Conservation (phyloP, 1,284 basidiomycete species). For the Ustilago loliicola region DNA sequence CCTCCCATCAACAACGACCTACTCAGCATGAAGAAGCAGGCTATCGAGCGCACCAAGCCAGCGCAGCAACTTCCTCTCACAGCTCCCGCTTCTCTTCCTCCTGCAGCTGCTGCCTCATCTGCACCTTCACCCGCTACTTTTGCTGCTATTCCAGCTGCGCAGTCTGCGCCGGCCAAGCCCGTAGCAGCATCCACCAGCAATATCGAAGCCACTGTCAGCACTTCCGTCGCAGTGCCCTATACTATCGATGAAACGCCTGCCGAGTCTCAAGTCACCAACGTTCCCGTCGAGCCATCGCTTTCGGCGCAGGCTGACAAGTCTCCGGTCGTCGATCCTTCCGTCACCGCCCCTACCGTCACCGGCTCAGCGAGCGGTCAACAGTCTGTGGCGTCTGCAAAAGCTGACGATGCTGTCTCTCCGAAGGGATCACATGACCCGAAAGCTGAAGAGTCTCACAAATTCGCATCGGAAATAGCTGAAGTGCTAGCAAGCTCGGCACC, state of each 20-base stretch:
- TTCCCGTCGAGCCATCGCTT: background rate
- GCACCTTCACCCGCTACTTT: slow-evolving; percentile 5
- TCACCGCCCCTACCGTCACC: background rate
- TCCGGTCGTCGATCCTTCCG: background rate
- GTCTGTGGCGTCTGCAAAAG: background rate
- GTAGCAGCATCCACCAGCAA: background rate
- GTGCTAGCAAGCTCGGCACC: slow-evolving; percentile 16
- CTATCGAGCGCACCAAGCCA: slow-evolving; percentile 4
- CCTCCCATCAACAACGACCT: slow-evolving; percentile 22
- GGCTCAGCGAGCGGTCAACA: background rate
- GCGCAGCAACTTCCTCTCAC: background rate
- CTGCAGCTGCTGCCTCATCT: slow-evolving; percentile 1
- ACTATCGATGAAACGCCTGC: slow-evolving; percentile 6
- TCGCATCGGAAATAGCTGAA: slow-evolving; percentile 24
- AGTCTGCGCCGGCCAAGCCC: background rate
- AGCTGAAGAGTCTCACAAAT: background rate
- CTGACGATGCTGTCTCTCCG: background rate
- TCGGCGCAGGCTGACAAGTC: background rate
- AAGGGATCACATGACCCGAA: background rate
- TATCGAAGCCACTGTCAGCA: background rate
- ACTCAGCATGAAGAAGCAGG: slow-evolving; percentile 29
- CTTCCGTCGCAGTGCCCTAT: slow-evolving; percentile 4
- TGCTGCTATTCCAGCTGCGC: background rate
- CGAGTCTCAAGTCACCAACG: background rate
- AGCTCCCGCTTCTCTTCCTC: background rate